Percentiles rank a stretch among this genome's conserved stretches.
Conservation (phyloP, 2,329 filamentous ascomycete species). For the Pyricularia grisea region DNA sequence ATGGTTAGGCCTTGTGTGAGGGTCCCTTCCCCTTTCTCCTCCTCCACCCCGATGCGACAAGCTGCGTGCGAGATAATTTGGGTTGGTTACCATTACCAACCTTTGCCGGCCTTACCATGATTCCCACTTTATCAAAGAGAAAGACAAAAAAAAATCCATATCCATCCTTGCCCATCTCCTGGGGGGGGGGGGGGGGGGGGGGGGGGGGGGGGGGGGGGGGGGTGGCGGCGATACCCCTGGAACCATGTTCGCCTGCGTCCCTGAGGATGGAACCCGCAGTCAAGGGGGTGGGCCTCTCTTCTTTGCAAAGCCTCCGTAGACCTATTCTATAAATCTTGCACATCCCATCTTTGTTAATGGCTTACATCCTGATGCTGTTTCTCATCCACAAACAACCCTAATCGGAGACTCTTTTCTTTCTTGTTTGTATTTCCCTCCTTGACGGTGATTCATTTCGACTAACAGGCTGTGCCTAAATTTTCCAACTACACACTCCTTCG, state of each 20-base stretch:
- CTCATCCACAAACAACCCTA: constrained; percentile 3
- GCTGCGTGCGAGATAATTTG: neutral
- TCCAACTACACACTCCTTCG: neutral
- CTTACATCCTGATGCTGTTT: neutral
- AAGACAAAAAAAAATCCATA: neutral
- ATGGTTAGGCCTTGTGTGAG: neutral
- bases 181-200: too few relatives aligned
- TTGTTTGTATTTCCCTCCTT: constrained; percentile 5
- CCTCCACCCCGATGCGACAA: constrained; percentile 2
- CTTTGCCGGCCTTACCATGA: neutral
- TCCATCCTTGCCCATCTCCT: neutral
- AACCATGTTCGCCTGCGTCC: neutral
- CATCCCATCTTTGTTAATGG: neutral
- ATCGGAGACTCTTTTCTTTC: neutral
- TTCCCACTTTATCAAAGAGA: neutral
- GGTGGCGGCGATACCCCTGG: neutral
- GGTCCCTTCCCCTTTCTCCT: neutral
- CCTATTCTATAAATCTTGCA: constrained; percentile 3
- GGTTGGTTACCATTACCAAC: neutral
- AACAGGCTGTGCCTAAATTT: constrained; percentile 5
- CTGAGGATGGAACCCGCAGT: neutral
- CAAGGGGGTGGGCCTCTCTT: neutral
- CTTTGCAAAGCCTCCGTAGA: neutral
- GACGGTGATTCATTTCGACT: neutral
- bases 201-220: too few relatives aligned